A percentile compares a stretch with the other conserved stretches of the same genome.
phyloP scores from a whole-genome alignment of 2,329 filamentous ascomycete species.

The Hymenoscyphus fraxineus region DNA sequence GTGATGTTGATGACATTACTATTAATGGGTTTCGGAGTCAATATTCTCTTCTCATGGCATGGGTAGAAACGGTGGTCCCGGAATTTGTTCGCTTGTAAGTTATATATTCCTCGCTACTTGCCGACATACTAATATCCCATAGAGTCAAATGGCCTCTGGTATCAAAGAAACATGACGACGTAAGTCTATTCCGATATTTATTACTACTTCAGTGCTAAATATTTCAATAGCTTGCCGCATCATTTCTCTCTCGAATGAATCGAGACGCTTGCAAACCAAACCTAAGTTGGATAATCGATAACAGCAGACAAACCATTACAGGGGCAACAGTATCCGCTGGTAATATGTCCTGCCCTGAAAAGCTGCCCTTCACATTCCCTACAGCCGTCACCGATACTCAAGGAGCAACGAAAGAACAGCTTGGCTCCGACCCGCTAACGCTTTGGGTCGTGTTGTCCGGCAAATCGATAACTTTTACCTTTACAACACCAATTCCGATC shows the following conservation, averaged over 20 bases:
- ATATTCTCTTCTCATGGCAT: slow-evolving; percentile 21
- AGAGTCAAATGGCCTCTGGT: slow-evolving; percentile 47
- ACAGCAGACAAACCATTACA: slow-evolving; percentile 21
- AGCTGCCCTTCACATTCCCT: slow-evolving; percentile 37
- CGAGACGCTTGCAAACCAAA: slow-evolving; percentile 24
- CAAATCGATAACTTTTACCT: slow-evolving; percentile 41
- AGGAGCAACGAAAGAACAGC: slow-evolving; percentile 37
- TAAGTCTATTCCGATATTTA: slow-evolving; percentile 35
- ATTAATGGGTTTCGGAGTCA: slow-evolving; percentile 11
- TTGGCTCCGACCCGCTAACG: slow-evolving; percentile 51
- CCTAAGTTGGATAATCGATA: slow-evolving; percentile 18
- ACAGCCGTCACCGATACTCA: slow-evolving; percentile 19
- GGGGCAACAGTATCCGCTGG: slow-evolving; percentile 40
- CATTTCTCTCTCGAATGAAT: slow-evolving; percentile 47
- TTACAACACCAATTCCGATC: slow-evolving; percentile 17
- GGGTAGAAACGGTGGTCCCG: slow-evolving; percentile 22
- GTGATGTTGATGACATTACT: slow-evolving; percentile 37
- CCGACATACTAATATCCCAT: neutral
- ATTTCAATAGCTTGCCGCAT: slow-evolving; percentile 20
- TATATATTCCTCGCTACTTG: neutral
- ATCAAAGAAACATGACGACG: slow-evolving; percentile 53
- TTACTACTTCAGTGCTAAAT: neutral
- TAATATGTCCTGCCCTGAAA: slow-evolving; percentile 19
- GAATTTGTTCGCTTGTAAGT: slow-evolving; percentile 17
- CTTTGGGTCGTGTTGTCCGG: slow-evolving; percentile 47